Evolutionary conservation across 23 red algal genomes (phyloP).

Genomic region (Chondrus crispus): DNA sequence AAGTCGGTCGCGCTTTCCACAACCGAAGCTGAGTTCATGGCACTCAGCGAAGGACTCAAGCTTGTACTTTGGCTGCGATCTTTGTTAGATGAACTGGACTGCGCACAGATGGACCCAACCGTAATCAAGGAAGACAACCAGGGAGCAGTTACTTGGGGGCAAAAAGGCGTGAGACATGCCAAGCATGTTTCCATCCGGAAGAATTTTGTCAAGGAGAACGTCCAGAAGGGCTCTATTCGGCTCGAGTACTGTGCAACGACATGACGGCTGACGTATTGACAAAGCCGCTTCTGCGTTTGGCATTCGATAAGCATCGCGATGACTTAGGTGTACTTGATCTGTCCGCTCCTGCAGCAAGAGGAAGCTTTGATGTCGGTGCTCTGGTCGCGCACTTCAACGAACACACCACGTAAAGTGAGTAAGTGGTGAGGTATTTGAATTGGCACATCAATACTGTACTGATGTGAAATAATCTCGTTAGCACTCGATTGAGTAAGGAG

Average conservation of each 20-base stretch:
- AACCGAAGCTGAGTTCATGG: constrained; percentile 40
- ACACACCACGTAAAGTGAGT: no score
- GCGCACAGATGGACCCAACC: not conserved
- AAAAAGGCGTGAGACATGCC: not conserved
- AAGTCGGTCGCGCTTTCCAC: constrained; percentile 28
- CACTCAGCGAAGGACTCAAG: not conserved
- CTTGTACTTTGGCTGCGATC: not conserved
- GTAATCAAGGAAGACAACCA: constrained; percentile 2
- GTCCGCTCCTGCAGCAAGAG: no score
- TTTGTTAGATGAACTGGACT: not conserved
- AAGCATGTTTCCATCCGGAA: constrained; percentile 25
- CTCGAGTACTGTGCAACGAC: not conserved
- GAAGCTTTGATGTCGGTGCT: no score
- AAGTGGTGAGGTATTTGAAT: no score
- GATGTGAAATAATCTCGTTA: no score
- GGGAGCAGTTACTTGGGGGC: not conserved
- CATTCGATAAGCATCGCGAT: not conserved
- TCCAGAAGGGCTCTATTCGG: not conserved
- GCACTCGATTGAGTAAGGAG: no score
- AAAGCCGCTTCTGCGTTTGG: constrained; percentile 5
- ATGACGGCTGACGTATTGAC: constrained; percentile 36
- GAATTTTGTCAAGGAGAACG: constrained; percentile 19
- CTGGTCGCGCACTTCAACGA: no score
- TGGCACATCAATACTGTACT: no score
- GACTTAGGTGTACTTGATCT: not conserved